Evolutionary conservation across 2,329 filamentous ascomycete genomes (phyloP), one percentile per base, ranked within the genome.

Genomic region (Teratosphaeria zuluensis): DNA sequence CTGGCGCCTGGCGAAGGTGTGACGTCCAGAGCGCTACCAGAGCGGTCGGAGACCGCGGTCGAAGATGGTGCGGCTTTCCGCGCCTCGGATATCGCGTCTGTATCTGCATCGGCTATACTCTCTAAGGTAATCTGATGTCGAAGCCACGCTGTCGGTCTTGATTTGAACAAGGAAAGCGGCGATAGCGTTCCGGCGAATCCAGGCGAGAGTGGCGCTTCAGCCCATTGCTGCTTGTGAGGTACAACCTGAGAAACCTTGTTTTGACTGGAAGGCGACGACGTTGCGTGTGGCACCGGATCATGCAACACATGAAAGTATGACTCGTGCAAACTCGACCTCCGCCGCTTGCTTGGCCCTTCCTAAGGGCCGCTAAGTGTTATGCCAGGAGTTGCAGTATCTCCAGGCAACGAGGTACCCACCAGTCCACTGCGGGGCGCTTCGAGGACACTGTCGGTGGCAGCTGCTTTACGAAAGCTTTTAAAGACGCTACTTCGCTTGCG

Each of bases 401-500:
- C 24, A 19, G 56, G 52, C 28, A 53, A 52, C n/a, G 53, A 51
- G 16, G 55, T 42, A n/a, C 55, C 35, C 4, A 31, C 30, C 2
- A 38, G 19, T 21, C 56, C 56, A 19, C 31, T 61, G 12, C n/a
- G 8, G 9, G 53, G 51, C 35, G 55, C 31, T 33, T 54, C 33
- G 32, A 30, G 33, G 6, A 46, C 38, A 52, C 53, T 57, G 21
- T 58, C 51, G 12, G 32, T 55, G 30, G 55, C 16, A 21, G 58
- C 53, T 7, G 58, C 31, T 30, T 56, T 60, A 42, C 54, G 51
- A 14, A 59, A 56, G 4, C 48, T 24, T 19, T 53, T 57, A 56
- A 63, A 56, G 24, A 62, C 24, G 51, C 58, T 60, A 51, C 62
- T 62, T 12, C 58, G 58, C 42, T 63, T 60, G 33, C 56, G 55